These are phyloP conservation scores for Yamadazyma diddensiae DNA, from an alignment of 1,139 yeast species.

Conservation along the genomic window DNA sequence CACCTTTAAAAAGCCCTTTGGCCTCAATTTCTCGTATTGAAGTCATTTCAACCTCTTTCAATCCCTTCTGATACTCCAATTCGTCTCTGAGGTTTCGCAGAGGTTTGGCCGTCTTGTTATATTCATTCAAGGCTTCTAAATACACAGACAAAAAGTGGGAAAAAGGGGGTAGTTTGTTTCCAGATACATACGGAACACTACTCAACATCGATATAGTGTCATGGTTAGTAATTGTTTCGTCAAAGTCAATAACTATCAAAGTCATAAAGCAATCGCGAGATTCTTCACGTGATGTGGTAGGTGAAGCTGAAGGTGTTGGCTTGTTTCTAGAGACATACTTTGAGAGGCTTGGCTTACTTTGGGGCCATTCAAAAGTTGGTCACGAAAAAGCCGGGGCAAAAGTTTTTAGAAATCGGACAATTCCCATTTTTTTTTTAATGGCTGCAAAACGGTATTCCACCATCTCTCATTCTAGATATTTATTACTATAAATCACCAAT, in stretches of 20 bases:
- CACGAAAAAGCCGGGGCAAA: too few species aligned
- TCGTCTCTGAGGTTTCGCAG: conserved; percentile 31
- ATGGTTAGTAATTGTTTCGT: conserved; percentile 58
- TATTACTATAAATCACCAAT: conserved; percentile 4
- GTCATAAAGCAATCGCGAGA: too few species aligned
- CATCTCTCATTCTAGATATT: too few species aligned
- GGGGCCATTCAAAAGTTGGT: too few species aligned
- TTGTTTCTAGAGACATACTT: too few species aligned
- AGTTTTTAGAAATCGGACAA: too few species aligned
- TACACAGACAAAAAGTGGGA: conserved; percentile 46
- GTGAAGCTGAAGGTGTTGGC: too few species aligned
- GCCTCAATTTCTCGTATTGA: conserved; percentile 48
- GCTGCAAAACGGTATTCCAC: too few species aligned
- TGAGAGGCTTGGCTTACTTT: too few species aligned
- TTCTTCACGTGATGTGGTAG: background rate
- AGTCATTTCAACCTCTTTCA: conserved; percentile 46
- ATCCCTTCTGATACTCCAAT: conserved; percentile 40
- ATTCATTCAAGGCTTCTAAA: conserved; percentile 30
- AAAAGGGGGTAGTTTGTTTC: conserved; percentile 38
- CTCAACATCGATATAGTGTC: conserved; percentile 60
- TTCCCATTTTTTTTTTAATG: too few species aligned
- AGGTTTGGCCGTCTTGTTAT: conserved; percentile 16
- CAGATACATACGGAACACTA: conserved; percentile 46
- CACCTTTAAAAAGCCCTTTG: conserved; percentile 42
- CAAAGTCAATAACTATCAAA: conserved; percentile 60